Conservation (phyloP, 768 basidiomycete genomes). For the Lentinula sp. region DNA sequence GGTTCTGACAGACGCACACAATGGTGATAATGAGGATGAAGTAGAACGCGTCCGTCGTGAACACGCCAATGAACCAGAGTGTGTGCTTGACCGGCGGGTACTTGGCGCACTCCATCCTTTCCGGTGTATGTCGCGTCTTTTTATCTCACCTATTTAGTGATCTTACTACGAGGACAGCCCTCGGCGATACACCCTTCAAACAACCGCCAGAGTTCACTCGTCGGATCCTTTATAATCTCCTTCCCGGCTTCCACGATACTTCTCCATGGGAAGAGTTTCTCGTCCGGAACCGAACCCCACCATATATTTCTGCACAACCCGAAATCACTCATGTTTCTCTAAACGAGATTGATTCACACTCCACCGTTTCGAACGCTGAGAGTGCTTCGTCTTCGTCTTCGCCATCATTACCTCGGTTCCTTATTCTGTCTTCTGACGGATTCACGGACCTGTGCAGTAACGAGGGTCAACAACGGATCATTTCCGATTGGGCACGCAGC, state of each 20-base stretch:
- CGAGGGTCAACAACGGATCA: constrained; percentile 37
- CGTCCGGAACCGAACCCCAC: constrained; percentile 54
- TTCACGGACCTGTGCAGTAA: constrained; percentile 54
- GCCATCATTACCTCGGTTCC: constrained; percentile 35
- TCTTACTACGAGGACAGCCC: constrained; percentile 31
- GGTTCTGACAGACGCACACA: constrained; percentile 59
- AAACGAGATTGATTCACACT: constrained; percentile 12
- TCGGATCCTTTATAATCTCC: constrained; percentile 59
- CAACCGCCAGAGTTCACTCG: constrained; percentile 66
- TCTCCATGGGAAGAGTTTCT: constrained; percentile 66
- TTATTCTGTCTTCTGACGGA: constrained; percentile 63
- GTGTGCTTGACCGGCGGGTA: constrained; percentile 58
- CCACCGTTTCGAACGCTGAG: neutral
- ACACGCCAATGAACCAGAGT: constrained; percentile 68
- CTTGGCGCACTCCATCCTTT: constrained; percentile 76
- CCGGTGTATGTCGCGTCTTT: constrained; percentile 44
- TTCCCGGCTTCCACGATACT: constrained; percentile 54
- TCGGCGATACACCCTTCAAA: constrained; percentile 70
- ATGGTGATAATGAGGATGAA: constrained; percentile 63
- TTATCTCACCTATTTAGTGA: constrained; percentile 2
- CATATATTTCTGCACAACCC: constrained; percentile 60
- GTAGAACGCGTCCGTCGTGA: constrained; percentile 54
- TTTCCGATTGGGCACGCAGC: constrained; percentile 46
- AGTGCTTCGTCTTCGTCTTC: constrained; percentile 11
- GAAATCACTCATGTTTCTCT: constrained; percentile 55